These are phyloP conservation scores for Mycena galericulata DNA, from an alignment of 768 basidiomycete species.

Conservation along the genomic window DNA sequence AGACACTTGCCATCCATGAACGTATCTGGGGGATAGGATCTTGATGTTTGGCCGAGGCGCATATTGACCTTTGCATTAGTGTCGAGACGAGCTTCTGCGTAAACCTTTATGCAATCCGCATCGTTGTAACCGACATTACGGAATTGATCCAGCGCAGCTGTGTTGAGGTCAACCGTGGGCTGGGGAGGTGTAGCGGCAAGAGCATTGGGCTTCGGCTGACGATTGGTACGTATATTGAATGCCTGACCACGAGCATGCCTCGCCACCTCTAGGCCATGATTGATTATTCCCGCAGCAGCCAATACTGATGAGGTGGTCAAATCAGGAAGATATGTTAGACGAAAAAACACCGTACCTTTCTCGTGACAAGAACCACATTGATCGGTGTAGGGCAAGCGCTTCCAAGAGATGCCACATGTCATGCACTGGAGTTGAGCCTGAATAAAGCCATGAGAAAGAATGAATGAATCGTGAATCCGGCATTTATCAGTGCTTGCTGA, in stretches of 20 bases:
- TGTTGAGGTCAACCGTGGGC: constrained; percentile 4
- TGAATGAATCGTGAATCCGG: neutral
- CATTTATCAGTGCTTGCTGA: neutral
- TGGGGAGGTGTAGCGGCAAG: neutral
- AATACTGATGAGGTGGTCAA: neutral
- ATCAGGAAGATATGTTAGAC: too few relatives aligned
- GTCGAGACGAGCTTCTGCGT: constrained; percentile 5
- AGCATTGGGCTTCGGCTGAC: neutral
- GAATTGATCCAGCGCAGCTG: constrained; percentile 6
- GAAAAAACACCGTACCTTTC: neutral
- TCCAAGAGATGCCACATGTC: constrained; percentile 2
- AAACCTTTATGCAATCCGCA: constrained; percentile 10
- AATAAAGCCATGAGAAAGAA: neutral
- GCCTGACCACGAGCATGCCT: neutral
- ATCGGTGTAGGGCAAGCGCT: constrained; percentile 5
- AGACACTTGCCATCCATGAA: constrained; percentile 5
- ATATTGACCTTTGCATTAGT: constrained; percentile 5
- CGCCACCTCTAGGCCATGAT: neutral
- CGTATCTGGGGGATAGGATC: constrained; percentile 14
- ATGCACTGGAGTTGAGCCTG: constrained; percentile 6
- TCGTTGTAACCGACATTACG: constrained; percentile 17
- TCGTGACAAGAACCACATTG: neutral
- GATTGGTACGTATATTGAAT: constrained; percentile 1
- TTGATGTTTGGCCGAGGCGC: constrained; percentile 8
- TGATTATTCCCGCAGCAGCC: constrained; percentile 1